Evolutionary conservation across 345 rosid genomes (phyloP).

Genomic region (Populus pruinosa): DNA sequence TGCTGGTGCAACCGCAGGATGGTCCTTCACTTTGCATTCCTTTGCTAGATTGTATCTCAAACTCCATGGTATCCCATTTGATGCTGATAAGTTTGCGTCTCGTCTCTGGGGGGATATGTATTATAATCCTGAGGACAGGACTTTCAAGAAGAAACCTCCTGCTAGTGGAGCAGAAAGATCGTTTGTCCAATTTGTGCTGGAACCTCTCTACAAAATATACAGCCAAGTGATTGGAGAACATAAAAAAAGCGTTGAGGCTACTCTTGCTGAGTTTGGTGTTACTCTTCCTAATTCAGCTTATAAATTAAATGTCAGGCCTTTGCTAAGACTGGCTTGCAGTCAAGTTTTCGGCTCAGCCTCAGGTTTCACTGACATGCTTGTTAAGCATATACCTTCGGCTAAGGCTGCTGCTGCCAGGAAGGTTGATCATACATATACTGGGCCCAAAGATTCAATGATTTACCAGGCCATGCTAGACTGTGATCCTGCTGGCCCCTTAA

Average conservation of each 20-base stretch:
- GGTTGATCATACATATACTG: slow-evolving; percentile 78
- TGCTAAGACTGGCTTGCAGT: slow-evolving; percentile 88
- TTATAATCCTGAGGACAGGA: slow-evolving; percentile 68
- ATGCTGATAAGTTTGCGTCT: slow-evolving; percentile 83
- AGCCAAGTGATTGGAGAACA: slow-evolving; percentile 99
- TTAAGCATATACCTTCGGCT: slow-evolving; percentile 91
- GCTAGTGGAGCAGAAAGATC: slow-evolving; percentile 87
- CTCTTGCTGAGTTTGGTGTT: slow-evolving; percentile 94
- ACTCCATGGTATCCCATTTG: slow-evolving; percentile 90
- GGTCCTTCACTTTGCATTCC: slow-evolving; percentile 97
- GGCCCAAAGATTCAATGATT: slow-evolving; percentile 64
- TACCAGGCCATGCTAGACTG: slow-evolving; percentile 82
- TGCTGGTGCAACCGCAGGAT: slow-evolving; percentile 91
- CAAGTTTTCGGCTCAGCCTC: slow-evolving; percentile 91
- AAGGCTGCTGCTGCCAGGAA: slow-evolving; percentile 76
- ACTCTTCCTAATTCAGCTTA: slow-evolving; percentile 88
- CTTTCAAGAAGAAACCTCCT: slow-evolving; percentile 73
- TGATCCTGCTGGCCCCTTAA: slow-evolving; percentile 84
- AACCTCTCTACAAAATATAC: slow-evolving; percentile 93
- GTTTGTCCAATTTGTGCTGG: slow-evolving; percentile 88
- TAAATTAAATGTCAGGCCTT: slow-evolving; percentile 85
- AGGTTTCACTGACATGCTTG: slow-evolving; percentile 97
- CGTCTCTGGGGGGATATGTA: slow-evolving; percentile 94
- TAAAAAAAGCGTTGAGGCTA: slow-evolving; percentile 91
- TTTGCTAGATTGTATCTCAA: slow-evolving; percentile 87